Evolutionary conservation across 371 early-diverging fungal species (phyloP), one percentile per base, ranked within the genome.

Genomic region (Apophysomyces variabilis): DNA sequence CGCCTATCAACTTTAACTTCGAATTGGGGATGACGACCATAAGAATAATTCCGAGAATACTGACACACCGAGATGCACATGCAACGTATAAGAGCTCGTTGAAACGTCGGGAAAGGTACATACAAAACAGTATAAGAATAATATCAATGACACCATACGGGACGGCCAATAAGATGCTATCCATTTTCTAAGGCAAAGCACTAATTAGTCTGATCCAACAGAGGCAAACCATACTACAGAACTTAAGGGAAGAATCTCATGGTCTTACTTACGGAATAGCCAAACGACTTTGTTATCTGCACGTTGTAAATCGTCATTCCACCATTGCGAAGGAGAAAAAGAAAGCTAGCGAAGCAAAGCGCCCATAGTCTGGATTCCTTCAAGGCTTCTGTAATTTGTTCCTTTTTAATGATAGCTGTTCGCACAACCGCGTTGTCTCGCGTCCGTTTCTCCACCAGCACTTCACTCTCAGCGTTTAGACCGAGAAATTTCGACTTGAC

Each of bases 291-390:
- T 21, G 68, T 66, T 36, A 79, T 59, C 45, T 72, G 71, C 8
- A 71, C 66, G 63, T 68, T 71, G 35, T 74, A 80, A 11, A 65
- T 76, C 7, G 75, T 75, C 66, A 80, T 72, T 14, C 72, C 80
- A 60, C 80, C 80, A 47, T 80, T 80, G 47, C 74, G 77, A 14
- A 80, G 57, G 50, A 69, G 71, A 43, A 77, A 66, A n/a, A 77
- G 58, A n/a, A 80, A 32, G 37, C 69, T 66, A 9, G 72, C 69
- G 38, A 80, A 56, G 37, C 70, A 64, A 58, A 80, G 70, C 8
- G 65, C 64, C 80, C 80, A 80, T 14, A 75, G 71, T 3, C 76
- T 66, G 0, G 66, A 21, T 47, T 80, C 80, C 50, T 54, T 66
- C 2, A 80, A 26, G 3, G 77, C 78, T 66, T 80, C 80, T 9